Evolutionary conservation across 768 basidiomycete species (phyloP).

Genomic region (Psilocybe subaeruginosa): DNA sequence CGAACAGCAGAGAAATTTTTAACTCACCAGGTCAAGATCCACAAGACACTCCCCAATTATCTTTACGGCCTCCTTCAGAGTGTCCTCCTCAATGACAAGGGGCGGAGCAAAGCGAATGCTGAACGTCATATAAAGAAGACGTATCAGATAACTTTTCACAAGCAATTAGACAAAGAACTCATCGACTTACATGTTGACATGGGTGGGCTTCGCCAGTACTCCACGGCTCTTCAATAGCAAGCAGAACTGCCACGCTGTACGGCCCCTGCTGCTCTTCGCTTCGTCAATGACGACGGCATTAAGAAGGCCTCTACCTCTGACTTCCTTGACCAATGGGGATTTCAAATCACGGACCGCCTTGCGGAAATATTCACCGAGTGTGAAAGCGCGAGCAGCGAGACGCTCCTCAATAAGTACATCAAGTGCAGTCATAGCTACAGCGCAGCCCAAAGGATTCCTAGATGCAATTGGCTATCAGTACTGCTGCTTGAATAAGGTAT

Average conservation of each 20-base stretch:
- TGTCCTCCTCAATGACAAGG: conserved; percentile 89
- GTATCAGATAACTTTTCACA: neutral
- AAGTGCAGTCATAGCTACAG: conserved; percentile 93
- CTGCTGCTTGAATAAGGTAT: neutral
- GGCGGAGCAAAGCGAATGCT: conserved; percentile 98
- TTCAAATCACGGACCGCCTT: conserved; percentile 56
- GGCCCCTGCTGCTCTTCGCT: conserved; percentile 68
- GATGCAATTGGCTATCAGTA: neutral
- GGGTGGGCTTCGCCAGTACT: conserved; percentile 94
- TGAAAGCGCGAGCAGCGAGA: conserved; percentile 78
- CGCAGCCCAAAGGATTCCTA: conserved; percentile 94
- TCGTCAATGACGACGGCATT: conserved; percentile 96
- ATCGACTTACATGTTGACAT: conserved; percentile 82
- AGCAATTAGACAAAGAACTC: neutral
- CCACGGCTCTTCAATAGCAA: conserved; percentile 89
- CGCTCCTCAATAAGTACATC: conserved; percentile 89
- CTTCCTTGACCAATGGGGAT: conserved; percentile 72
- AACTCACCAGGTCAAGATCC: conserved; percentile 78
- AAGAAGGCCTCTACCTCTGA: conserved; percentile 86
- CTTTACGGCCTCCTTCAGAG: conserved; percentile 71
- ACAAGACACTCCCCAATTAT: conserved; percentile 77
- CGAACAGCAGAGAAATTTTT: neutral
- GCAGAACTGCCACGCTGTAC: conserved; percentile 96
- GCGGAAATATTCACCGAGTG: conserved; percentile 84
- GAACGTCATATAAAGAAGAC: neutral